phyloP scores from a whole-genome alignment of 345 rosid genomes.

The Arabidopsis suecica region DNA sequence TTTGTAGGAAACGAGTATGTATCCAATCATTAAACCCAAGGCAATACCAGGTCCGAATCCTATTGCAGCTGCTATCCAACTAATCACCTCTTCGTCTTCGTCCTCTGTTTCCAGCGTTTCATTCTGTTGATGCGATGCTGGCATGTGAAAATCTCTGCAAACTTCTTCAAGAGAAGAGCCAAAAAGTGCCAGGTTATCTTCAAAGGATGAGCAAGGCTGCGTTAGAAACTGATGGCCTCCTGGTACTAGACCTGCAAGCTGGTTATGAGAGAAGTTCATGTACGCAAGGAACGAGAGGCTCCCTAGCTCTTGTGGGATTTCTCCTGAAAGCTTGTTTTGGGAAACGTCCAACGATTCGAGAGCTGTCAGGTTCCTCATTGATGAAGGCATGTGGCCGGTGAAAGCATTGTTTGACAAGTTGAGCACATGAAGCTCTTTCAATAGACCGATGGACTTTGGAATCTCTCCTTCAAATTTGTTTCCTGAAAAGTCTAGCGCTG shows the following conservation, averaged over 20 bases:
- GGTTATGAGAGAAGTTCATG: background rate
- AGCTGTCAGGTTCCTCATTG: background rate
- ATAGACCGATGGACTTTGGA: conserved; percentile 38
- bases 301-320: background rate
- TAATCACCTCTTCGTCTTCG: background rate
- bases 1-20: too few relatives aligned
- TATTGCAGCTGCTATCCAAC: background rate
- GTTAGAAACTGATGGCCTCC: background rate
- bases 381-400: background rate
- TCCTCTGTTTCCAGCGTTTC: background rate
- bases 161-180: background rate
- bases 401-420: conserved; percentile 30
- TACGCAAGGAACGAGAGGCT: background rate
- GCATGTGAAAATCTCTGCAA: background rate
- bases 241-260: background rate
- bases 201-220: background rate
- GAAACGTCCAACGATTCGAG: background rate
- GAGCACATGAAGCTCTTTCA: conserved; percentile 25
- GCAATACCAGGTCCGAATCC: background rate
- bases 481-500: background rate
- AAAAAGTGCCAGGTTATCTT: background rate
- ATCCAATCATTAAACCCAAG: too few relatives aligned
- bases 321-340: background rate
- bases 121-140: background rate
- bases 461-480: conserved; percentile 39